Base-by-base conservation (phyloP, 2,329 filamentous ascomycete genomes). In the Penicillium sp. region DNA sequence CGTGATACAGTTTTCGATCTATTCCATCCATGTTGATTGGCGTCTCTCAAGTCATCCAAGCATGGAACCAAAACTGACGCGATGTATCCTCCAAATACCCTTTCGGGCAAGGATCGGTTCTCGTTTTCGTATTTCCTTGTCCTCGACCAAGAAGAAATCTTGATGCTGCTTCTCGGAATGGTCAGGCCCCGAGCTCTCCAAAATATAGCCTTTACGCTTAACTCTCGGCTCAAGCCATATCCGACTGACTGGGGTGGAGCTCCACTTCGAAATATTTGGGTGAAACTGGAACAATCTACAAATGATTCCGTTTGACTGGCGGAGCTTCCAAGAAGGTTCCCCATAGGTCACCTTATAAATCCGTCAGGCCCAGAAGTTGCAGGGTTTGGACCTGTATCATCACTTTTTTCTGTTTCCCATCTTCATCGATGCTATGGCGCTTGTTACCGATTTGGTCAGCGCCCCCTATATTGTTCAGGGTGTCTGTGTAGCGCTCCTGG, bases 391-490 rank as follows among this genome's bases (percentile, higher is more conserved):
- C 8, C 26, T 4, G 18, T 20, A 12, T 26, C 27, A 15, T 14
- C 49, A 22, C 12, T 29, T 22, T 29, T 31, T 35, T 15, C 14
- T 22, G 2, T 18, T 14, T n/a, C 43, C 43, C 25, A 26, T 23
- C 1, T 18, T 12, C 20, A 23, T 40, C 29, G 15, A 26, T 9
- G 51, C 31, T 11, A 72, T 72, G 67, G 58, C 65, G 42, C 20
- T 69, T 8, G 49, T 70, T 35, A 18, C 49, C 5, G 61, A 66
- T 29, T 18, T 68, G 14, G 37, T 70, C 15, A 58, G 68, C 23
- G 63, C 37, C 27, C 62, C 61, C 15, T 56, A 68, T 53, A 20
- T 67, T 20, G 42, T 65, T 33, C 62, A 68, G 25, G 60, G 64
- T 12, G 14, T 64, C 3, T 57, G 55, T 29, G 49, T 66, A 2